phyloP scores from a whole-genome alignment of 164 flowering plant genomes.

The Sextonia rubra region DNA sequence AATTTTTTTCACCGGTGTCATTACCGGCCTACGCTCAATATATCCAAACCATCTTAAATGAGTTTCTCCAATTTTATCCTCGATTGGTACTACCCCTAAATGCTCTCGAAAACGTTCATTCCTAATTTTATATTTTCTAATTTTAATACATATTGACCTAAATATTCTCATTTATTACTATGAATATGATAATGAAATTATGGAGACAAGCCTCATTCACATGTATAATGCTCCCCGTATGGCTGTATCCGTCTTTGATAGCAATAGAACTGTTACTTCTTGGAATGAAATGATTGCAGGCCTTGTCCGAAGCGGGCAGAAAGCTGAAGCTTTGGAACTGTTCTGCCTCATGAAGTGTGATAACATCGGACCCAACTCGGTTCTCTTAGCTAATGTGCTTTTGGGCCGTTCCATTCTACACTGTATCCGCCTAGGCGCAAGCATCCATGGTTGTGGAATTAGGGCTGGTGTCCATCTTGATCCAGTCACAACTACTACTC shows the following conservation, averaged over 20 bases:
- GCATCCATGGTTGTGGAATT: constrained; percentile 49
- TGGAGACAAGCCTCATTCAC: constrained; percentile 45
- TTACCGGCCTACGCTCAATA: no score
- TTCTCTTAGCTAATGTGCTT: constrained; percentile 44
- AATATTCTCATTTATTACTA: no score
- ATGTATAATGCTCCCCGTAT: constrained; percentile 33
- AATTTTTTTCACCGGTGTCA: no score
- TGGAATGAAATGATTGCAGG: constrained; percentile 46
- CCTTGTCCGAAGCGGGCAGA: constrained; percentile 29
- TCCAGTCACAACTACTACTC: constrained; percentile 37
- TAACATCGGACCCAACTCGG: constrained; percentile 27
- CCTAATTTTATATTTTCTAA: no score
- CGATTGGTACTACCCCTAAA: no score
- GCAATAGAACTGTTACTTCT: constrained; percentile 20
- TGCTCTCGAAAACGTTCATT: no score
- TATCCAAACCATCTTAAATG: no score
- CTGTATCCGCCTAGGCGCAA: constrained; percentile 33
- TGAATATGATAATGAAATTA: constrained; percentile 40
- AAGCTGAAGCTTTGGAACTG: constrained; percentile 27
- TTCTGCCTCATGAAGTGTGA: constrained; percentile 27
- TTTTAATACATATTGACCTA: no score
- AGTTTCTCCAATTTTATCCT: no score
- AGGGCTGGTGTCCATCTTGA: constrained; percentile 32
- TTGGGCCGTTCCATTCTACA: constrained; percentile 40
- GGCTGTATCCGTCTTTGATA: constrained; percentile 23